A percentile compares a stretch with the other conserved stretches of the same genome.
These are phyloP conservation scores for Colletotrichum karsti DNA, from an alignment of 2,329 filamentous ascomycete genomes.

Conservation along the genomic window DNA sequence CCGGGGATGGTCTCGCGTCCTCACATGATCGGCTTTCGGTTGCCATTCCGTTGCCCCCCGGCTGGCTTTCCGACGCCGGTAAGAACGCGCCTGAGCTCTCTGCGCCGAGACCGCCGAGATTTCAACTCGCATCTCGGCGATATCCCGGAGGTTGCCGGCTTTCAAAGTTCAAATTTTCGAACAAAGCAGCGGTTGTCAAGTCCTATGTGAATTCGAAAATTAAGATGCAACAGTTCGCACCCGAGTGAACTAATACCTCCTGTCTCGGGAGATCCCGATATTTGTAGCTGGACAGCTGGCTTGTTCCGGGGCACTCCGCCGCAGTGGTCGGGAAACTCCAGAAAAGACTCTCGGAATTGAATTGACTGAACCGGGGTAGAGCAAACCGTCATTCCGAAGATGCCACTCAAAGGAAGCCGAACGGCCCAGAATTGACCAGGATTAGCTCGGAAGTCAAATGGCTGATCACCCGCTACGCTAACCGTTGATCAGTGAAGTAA, in stretches of 20 bases:
- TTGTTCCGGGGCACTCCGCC: not conserved
- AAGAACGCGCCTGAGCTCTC: not conserved
- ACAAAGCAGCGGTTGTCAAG: too few species aligned
- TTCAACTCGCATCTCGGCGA: conserved; percentile 20
- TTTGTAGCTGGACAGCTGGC: not conserved
- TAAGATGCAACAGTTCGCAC: too few species aligned
- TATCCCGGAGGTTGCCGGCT: conserved; percentile 21
- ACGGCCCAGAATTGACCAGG: too few species aligned
- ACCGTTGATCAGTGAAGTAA: too few species aligned
- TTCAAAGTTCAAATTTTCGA: not conserved
- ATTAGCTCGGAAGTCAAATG: too few species aligned
- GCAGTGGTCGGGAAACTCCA: not conserved
- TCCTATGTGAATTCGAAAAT: too few species aligned
- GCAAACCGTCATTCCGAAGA: too few species aligned
- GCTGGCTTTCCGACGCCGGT: not conserved
- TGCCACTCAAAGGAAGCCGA: too few species aligned
- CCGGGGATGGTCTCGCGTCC: not conserved
- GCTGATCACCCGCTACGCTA: too few species aligned
- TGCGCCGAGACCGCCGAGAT: conserved; percentile 14
- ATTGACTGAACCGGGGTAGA: not conserved
- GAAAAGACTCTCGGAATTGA: too few species aligned
- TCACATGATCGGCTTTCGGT: conserved; percentile 21
- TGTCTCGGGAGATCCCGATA: not conserved
- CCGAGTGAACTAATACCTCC: too few species aligned
- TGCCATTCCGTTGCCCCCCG: not conserved